Evolutionary conservation across 2,329 filamentous ascomycete genomes (phyloP).

Genomic region (Plenodomus lindquistii): DNA sequence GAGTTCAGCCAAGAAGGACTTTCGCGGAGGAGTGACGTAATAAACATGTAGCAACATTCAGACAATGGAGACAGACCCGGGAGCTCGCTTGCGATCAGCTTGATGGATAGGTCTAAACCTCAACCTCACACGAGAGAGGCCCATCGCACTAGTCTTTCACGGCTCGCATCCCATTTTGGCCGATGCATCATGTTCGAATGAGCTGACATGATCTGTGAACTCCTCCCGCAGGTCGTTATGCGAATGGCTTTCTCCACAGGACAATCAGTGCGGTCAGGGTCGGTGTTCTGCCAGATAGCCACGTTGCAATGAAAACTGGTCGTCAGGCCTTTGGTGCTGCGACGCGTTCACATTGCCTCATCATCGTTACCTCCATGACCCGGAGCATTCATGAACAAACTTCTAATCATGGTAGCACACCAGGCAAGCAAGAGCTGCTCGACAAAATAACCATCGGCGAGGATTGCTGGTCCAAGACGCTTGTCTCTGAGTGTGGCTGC

Average conservation of each 20-base stretch:
- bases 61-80: conserved; percentile 7
- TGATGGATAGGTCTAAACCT: conserved; percentile 46
- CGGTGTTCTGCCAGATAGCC: background rate
- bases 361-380: conserved; percentile 19
- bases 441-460: conserved; percentile 19
- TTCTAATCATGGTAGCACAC: conserved; percentile 36
- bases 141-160: conserved; percentile 17
- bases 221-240: background rate
- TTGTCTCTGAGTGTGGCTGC: conserved; percentile 77
- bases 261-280: background rate
- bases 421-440: conserved; percentile 15
- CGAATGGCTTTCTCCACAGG: background rate
- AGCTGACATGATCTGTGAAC: background rate
- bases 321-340: conserved; percentile 2
- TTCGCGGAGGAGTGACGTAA: conserved; percentile 10
- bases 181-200: background rate
- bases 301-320: background rate
- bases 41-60: conserved; percentile 15
- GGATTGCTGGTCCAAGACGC: conserved; percentile 20
- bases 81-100: conserved; percentile 16
- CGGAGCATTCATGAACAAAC: conserved; percentile 9
- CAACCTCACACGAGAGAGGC: conserved; percentile 48
- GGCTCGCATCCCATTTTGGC: conserved; percentile 8
- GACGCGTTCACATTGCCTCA: conserved; percentile 8
- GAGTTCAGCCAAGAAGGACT: conserved; percentile 23